These are phyloP conservation scores for Turnera subulata DNA, from an alignment of 345 rosid species.

Conservation along the genomic window DNA sequence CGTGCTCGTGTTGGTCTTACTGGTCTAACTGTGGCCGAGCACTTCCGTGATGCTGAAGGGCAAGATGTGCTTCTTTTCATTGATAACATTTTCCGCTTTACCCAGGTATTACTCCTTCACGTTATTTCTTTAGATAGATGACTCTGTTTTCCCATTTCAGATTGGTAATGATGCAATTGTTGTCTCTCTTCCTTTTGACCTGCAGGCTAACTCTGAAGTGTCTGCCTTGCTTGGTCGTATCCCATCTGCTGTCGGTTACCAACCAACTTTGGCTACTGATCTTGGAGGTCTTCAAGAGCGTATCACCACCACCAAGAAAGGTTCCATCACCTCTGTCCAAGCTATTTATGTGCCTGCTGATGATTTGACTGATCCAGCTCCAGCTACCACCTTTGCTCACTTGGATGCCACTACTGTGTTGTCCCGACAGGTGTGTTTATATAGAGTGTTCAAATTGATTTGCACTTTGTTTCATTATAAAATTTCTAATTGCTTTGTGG, in stretches of 20 bases:
- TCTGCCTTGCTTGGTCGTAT: slow-evolving; percentile 99
- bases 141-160: no score
- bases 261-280: slow-evolving; percentile 97
- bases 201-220: slow-evolving; percentile 98
- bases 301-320: slow-evolving; percentile 98
- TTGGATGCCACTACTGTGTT: slow-evolving; percentile 99
- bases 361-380: slow-evolving; percentile 99
- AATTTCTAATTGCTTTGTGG: background rate
- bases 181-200: background rate
- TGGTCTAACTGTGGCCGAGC: slow-evolving; percentile 95
- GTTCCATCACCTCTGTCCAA: slow-evolving; percentile 97
- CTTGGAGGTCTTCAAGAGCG: slow-evolving; percentile 99
- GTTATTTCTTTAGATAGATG: no score
- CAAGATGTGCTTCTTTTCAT: slow-evolving; percentile 98
- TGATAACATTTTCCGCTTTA: slow-evolving; percentile 95
- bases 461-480: background rate
- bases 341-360: slow-evolving; percentile 99
- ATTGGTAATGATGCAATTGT: background rate
- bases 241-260: slow-evolving; percentile 99
- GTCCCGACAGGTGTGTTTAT: slow-evolving; percentile 70
- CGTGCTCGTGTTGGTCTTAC: slow-evolving; percentile 99
- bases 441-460: background rate
- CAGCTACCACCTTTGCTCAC: slow-evolving; percentile 98
- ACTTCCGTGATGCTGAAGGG: slow-evolving; percentile 98
- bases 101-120: slow-evolving; percentile 46